Conservation (phyloP, 192 early-diverging fungal species). For the Allomyces arbusculus region DNA sequence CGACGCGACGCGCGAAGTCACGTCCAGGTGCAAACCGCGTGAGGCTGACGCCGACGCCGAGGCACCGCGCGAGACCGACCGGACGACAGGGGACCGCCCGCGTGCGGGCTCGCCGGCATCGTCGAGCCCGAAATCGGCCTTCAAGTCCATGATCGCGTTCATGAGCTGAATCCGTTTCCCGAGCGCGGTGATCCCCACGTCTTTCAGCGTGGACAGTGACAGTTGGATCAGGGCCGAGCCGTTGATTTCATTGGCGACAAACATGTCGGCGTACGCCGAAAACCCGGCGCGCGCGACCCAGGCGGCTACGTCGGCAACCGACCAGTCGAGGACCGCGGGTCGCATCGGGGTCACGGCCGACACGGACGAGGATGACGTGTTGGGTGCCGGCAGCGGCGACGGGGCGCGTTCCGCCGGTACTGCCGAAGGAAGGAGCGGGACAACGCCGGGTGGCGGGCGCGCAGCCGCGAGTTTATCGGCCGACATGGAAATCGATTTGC, state of each 20-base stretch:
- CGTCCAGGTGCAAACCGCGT: background rate
- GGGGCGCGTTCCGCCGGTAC: background rate
- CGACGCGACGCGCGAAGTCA: too few relatives aligned
- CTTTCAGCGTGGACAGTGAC: constrained; percentile 37
- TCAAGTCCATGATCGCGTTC: constrained; percentile 34
- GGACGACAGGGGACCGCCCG: too few relatives aligned
- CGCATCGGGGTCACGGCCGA: background rate
- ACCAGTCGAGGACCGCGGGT: constrained; percentile 14
- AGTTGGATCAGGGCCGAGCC: constrained; percentile 39
- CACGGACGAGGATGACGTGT: background rate
- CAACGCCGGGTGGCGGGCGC: background rate
- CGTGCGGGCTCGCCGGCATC: background rate
- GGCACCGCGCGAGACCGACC: background rate
- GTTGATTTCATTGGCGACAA: constrained; percentile 40
- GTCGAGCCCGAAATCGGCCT: constrained; percentile 10
- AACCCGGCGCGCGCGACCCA: constrained; percentile 36
- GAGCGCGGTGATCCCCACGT: constrained; percentile 39
- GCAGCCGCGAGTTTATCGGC: background rate
- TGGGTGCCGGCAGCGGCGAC: background rate
- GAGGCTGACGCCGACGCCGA: background rate
- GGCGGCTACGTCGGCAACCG: constrained; percentile 28
- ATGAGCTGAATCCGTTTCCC: constrained; percentile 45
- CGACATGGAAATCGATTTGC: constrained; percentile 1
- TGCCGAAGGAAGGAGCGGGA: background rate
- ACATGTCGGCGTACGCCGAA: constrained; percentile 16